Conservation (phyloP, 441 rosid genomes). For the Arabidopsis hybrid region DNA sequence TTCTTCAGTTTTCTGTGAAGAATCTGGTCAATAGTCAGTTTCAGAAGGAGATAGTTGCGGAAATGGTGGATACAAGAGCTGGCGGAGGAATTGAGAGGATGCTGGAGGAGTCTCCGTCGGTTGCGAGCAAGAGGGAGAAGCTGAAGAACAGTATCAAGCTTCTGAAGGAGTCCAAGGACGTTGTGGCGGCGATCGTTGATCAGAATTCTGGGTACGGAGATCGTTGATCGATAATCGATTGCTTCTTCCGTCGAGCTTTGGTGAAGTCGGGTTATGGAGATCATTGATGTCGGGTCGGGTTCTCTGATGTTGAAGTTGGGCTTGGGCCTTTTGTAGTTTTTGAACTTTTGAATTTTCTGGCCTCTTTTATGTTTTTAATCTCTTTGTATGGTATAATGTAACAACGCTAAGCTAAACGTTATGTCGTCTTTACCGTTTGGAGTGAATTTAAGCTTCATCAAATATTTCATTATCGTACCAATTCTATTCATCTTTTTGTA, state of each 20-base stretch:
- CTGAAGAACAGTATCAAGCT: slow-evolving; percentile 50
- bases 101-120: slow-evolving; percentile 35
- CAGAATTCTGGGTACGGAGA: slow-evolving; percentile 9
- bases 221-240: slow-evolving; percentile 2
- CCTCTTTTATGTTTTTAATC: no score
- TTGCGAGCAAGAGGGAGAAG: slow-evolving; percentile 50
- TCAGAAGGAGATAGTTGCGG: slow-evolving; percentile 45
- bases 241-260: not conserved
- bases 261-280: not conserved
- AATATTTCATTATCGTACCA: no score
- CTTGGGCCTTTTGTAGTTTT: no score
- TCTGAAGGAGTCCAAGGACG: slow-evolving; percentile 50
- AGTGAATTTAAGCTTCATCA: not conserved
- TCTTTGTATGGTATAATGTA: not conserved
- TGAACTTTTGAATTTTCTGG: not conserved
- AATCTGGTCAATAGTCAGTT: slow-evolving; percentile 17
- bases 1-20: slow-evolving; percentile 35
- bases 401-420: not conserved
- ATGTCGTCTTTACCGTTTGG: not conserved
- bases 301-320: no score
- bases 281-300: no score
- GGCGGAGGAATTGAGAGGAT: slow-evolving; percentile 38
- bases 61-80: not conserved
- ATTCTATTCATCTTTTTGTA: no score
- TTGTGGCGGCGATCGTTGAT: slow-evolving; percentile 39